These are phyloP conservation scores for Saccharomycopsis olivae DNA, from an alignment of 805 yeast genomes.

Conservation along the genomic window DNA sequence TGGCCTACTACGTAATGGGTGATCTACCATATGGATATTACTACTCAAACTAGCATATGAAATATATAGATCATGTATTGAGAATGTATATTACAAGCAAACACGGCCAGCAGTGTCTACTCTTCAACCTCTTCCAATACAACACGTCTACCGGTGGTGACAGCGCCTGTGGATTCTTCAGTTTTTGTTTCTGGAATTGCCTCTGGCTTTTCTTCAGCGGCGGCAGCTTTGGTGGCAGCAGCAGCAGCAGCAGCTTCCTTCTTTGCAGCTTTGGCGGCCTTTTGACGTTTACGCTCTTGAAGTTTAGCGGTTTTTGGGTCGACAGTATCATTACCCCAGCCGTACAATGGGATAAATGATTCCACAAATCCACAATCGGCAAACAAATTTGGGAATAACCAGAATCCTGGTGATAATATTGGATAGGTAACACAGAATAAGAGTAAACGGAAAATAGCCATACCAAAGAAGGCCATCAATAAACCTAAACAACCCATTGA, in stretches of 20 bases:
- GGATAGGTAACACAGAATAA: conserved; percentile 52
- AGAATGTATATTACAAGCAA: too few relatives aligned
- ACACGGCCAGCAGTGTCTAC: too few relatives aligned
- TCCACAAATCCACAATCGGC: conserved; percentile 93
- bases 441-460: conserved; percentile 72
- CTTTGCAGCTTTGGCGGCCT: conserved; percentile 25
- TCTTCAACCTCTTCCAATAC: conserved; percentile 25
- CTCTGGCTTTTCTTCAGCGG: conserved; percentile 1
- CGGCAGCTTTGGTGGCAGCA: conserved; percentile 19
- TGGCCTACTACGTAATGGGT: conserved; percentile 7
- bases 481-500: conserved; percentile 69
- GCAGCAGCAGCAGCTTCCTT: conserved; percentile 12
- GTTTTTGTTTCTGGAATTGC: conserved; percentile 9
- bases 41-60: too few relatives aligned
- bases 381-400: conserved; percentile 93
- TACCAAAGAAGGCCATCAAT: conserved; percentile 60
- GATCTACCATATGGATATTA: neutral
- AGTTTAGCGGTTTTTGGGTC: conserved; percentile 17
- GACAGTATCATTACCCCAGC: conserved; percentile 46
- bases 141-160: conserved; percentile 22
- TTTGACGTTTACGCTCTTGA: conserved; percentile 19
- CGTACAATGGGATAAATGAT: conserved; percentile 83
- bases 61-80: too few relatives aligned
- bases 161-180: conserved; percentile 1
- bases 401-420: conserved; percentile 61